Conservation (phyloP, 345 rosid species). For the Arabidopsis arenosa region DNA sequence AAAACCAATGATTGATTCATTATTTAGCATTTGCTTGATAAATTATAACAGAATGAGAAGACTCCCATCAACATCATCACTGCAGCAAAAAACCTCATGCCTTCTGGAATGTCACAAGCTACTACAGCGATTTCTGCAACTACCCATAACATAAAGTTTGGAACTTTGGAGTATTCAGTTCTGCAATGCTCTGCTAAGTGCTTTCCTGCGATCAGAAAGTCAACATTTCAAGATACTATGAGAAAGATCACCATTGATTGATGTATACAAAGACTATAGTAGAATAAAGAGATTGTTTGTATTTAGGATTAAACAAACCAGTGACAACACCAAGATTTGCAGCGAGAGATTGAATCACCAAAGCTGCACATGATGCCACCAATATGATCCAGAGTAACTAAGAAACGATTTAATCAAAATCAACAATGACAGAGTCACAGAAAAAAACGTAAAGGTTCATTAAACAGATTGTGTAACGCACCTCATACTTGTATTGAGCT, state of each 20-base stretch:
- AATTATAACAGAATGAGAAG: not conserved
- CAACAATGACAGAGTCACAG: not conserved
- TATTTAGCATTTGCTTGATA: not conserved
- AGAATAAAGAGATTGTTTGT: not conserved
- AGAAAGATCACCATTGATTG: not conserved
- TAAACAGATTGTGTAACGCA: constrained; percentile 32
- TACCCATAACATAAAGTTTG: constrained; percentile 80
- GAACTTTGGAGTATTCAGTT: constrained; percentile 67
- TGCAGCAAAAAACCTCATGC: constrained; percentile 44
- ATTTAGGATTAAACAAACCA: constrained; percentile 48
- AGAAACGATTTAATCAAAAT: not conserved
- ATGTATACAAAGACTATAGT: not conserved
- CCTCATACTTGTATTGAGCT: constrained; percentile 81
- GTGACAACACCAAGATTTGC: constrained; percentile 98
- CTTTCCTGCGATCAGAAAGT: constrained; percentile 52
- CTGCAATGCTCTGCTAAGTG: constrained; percentile 92
- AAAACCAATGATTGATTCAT: constrained; percentile 19
- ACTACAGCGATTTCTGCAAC: constrained; percentile 91
- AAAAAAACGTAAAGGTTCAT: not conserved
- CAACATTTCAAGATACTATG: not conserved
- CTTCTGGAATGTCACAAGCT: constrained; percentile 98
- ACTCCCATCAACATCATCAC: constrained; percentile 6
- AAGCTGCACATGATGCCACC: constrained; percentile 92
- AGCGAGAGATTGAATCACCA: constrained; percentile 85
- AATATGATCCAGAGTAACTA: constrained; percentile 95